Percentiles rank a stretch among this genome's conserved stretches.
Evolutionary conservation across 2,329 filamentous ascomycete species (phyloP).

Genomic region (Colletotrichum orbiculare): DNA sequence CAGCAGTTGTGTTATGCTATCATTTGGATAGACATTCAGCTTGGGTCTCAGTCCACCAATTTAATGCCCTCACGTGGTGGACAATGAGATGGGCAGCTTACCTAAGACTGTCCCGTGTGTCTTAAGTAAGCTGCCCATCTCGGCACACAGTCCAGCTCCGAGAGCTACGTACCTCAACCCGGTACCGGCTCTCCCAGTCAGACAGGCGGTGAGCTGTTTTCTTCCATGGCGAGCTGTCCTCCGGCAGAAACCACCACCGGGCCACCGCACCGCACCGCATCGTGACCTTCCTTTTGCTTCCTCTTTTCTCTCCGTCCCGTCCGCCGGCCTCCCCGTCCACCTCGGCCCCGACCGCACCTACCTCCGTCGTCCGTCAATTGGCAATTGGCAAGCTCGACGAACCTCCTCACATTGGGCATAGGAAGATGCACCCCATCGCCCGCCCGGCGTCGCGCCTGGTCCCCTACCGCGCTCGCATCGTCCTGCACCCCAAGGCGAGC

Average conservation of each 20-base stretch:
- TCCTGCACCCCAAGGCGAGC: constrained; percentile 21
- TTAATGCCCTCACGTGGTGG: too few relatives aligned
- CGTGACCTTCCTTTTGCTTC: constrained; percentile 2
- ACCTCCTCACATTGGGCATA: not conserved
- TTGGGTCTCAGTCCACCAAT: too few relatives aligned
- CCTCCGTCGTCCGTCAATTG: constrained; percentile 11
- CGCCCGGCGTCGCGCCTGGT: constrained; percentile 30
- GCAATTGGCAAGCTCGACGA: not conserved
- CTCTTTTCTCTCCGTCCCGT: constrained; percentile 18
- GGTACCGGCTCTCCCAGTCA: constrained; percentile 21
- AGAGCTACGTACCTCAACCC: not conserved
- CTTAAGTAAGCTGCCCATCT: too few relatives aligned
- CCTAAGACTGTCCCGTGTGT: too few relatives aligned
- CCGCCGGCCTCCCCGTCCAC: constrained; percentile 7
- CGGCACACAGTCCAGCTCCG: too few relatives aligned
- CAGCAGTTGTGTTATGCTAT: too few relatives aligned
- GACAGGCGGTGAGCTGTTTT: constrained; percentile 20
- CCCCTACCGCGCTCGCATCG: constrained; percentile 22
- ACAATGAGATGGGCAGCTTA: too few relatives aligned
- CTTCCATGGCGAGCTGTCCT: constrained; percentile 1
- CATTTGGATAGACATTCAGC: too few relatives aligned
- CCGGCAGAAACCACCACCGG: constrained; percentile 25
- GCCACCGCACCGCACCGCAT: not conserved
- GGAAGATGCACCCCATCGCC: constrained; percentile 31
- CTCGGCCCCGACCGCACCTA: constrained; percentile 2